Evolutionary conservation across 257 asterid genomes (phyloP).

Genomic region (Parsonsia alboflavescens): DNA sequence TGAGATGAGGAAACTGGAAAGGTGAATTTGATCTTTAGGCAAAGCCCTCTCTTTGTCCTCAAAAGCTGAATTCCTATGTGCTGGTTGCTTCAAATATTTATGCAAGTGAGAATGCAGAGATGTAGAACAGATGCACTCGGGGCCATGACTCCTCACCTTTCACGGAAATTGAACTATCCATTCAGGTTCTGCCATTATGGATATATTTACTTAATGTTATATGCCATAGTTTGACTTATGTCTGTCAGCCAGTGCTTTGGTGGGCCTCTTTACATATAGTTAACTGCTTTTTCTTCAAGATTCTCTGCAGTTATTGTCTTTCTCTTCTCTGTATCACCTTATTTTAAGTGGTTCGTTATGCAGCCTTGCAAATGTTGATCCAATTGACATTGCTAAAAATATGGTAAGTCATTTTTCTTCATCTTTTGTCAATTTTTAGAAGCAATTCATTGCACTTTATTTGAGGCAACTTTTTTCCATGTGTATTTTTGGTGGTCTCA

Average conservation of each 20-base stretch:
- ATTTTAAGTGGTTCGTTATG: constrained; percentile 16
- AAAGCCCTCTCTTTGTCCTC: neutral
- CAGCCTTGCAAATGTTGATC: constrained; percentile 99
- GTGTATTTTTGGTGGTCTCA: constrained; percentile 92
- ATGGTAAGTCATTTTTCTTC: constrained; percentile 46
- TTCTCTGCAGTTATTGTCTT: no score
- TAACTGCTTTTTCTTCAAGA: neutral
- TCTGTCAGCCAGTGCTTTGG: neutral
- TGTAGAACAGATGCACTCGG: neutral
- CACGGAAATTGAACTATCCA: neutral
- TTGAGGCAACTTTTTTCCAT: constrained; percentile 4
- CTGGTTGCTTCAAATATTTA: neutral
- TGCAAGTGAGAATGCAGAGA: neutral
- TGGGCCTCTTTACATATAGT: neutral
- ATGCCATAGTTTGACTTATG: neutral
- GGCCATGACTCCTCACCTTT: neutral
- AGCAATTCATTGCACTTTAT: neutral
- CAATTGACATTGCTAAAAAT: constrained; percentile 85
- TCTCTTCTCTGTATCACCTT: neutral
- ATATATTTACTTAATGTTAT: neutral
- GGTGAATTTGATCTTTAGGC: neutral
- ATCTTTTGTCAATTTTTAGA: neutral
- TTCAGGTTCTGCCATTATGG: neutral
- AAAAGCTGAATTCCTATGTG: neutral
- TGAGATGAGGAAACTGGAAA: neutral